Conservation (phyloP, 148 eudicot species). For the Chenopodium quinoa region DNA sequence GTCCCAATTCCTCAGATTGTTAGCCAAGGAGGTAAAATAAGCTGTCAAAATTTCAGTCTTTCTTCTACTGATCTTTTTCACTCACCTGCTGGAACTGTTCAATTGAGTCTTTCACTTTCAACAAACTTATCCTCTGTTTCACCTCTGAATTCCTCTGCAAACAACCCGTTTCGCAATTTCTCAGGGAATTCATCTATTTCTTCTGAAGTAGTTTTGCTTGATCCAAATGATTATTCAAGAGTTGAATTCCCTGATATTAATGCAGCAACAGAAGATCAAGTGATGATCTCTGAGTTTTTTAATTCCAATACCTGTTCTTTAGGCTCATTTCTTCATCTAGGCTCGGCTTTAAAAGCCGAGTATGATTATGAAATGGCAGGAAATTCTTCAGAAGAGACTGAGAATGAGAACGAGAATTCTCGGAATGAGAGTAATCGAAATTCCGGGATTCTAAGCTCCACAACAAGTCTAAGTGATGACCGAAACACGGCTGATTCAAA, state of each 20-base stretch:
- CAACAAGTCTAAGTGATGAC: conserved; percentile 60
- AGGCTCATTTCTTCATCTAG: conserved; percentile 68
- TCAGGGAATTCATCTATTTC: conserved; percentile 41
- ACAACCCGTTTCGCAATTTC: conserved; percentile 18
- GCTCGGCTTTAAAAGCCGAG: conserved; percentile 32
- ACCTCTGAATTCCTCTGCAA: conserved; percentile 23
- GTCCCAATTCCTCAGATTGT: conserved; percentile 54
- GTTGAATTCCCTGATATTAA: conserved; percentile 71
- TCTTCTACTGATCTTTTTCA: conserved; percentile 83
- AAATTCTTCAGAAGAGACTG: conserved; percentile 42
- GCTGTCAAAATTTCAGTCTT: conserved; percentile 47
- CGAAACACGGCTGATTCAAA: conserved; percentile 49
- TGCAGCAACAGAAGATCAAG: conserved; percentile 48
- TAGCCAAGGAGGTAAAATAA: conserved; percentile 49
- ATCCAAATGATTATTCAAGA: conserved; percentile 51
- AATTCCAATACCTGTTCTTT: conserved; percentile 16
- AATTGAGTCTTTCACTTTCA: conserved; percentile 47
- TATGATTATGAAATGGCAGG: conserved; percentile 54
- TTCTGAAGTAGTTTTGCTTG: conserved; percentile 57
- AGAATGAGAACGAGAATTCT: conserved; percentile 13
- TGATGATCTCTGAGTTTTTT: conserved; percentile 65
- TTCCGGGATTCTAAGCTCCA: conserved; percentile 51
- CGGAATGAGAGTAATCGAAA: conserved; percentile 17
- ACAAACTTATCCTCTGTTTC: conserved; percentile 12
- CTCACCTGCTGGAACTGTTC: conserved; percentile 80